These are phyloP conservation scores for Trametes cinnabarina DNA, from an alignment of 768 basidiomycete species.

Conservation along the genomic window DNA sequence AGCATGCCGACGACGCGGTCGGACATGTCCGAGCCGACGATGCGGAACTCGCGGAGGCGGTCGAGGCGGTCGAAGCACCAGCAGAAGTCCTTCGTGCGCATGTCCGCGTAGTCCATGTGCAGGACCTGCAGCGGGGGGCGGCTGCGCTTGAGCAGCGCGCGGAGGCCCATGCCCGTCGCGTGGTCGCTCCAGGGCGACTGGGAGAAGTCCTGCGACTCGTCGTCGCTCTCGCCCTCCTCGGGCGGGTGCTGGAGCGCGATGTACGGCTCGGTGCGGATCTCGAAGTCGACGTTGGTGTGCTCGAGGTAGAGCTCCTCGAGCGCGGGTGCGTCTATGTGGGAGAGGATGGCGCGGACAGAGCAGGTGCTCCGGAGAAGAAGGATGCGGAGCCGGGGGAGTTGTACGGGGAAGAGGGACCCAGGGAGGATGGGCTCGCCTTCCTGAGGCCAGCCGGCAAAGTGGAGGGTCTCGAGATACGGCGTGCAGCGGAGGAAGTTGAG, in stretches of 20 bases:
- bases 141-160: constrained; percentile 58
- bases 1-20: constrained; percentile 65
- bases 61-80: constrained; percentile 61
- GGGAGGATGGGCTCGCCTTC: constrained; percentile 36
- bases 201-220: constrained; percentile 71
- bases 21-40: constrained; percentile 81
- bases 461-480: constrained; percentile 59
- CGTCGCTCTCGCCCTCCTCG: constrained; percentile 71
- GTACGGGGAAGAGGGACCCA: constrained; percentile 38
- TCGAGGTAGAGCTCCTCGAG: constrained; percentile 61
- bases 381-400: constrained; percentile 57
- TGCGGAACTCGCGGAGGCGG: constrained; percentile 60
- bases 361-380: constrained; percentile 59
- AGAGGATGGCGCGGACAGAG: constrained; percentile 62
- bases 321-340: constrained; percentile 58
- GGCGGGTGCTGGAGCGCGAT: constrained; percentile 20
- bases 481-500: constrained; percentile 61
- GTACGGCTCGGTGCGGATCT: constrained; percentile 26
- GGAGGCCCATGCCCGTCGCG: constrained; percentile 78
- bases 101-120: constrained; percentile 79
- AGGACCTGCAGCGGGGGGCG: constrained; percentile 62
- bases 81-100: constrained; percentile 78
- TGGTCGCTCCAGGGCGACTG: constrained; percentile 76
- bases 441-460: constrained; percentile 52
- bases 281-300: constrained; percentile 64